These are phyloP conservation scores for Sistotremastrum niveocremeum DNA, from an alignment of 768 basidiomycete species.

Conservation along the genomic window DNA sequence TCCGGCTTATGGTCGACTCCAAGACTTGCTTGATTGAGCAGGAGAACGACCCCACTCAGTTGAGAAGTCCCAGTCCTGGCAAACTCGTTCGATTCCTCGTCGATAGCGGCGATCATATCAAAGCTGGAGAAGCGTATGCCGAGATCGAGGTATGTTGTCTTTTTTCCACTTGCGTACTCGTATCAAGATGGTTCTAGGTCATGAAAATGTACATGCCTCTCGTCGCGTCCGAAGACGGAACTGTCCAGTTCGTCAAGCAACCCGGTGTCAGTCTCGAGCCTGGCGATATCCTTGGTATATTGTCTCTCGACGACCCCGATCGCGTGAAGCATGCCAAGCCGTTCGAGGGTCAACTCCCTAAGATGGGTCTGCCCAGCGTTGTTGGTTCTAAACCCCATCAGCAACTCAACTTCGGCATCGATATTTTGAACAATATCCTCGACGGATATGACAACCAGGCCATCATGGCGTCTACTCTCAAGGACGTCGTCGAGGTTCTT, in stretches of 20 bases:
- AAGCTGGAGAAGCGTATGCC: conserved; percentile 92
- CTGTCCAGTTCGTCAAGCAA: conserved; percentile 93
- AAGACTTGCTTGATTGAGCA: conserved; percentile 99
- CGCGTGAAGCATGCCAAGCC: conserved; percentile 98
- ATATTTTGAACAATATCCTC: conserved; percentile 78
- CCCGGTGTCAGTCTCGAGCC: conserved; percentile 94
- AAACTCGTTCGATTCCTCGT: conserved; percentile 91
- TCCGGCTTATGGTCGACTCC: conserved; percentile 86
- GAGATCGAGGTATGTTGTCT: conserved; percentile 73
- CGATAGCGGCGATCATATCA: conserved; percentile 94
- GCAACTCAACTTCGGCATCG: conserved; percentile 56
- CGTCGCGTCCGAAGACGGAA: conserved; percentile 85
- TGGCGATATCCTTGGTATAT: conserved; percentile 93
- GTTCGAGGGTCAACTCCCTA: conserved; percentile 85
- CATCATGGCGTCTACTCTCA: conserved; percentile 74
- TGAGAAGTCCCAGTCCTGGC: conserved; percentile 90
- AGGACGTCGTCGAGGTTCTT: conserved; percentile 72
- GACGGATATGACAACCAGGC: conserved; percentile 96
- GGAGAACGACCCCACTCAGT: conserved; percentile 97
- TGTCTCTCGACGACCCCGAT: conserved; percentile 89
- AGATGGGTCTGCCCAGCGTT: conserved; percentile 76
- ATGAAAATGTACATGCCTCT: conserved; percentile 99
- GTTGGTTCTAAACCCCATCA: conserved; percentile 87
- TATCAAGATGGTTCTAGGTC: conserved; percentile 31
- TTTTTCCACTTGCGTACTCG: neutral